phyloP scores from a whole-genome alignment of 2,329 filamentous ascomycete species.

The Hyphodiscus sp. region DNA sequence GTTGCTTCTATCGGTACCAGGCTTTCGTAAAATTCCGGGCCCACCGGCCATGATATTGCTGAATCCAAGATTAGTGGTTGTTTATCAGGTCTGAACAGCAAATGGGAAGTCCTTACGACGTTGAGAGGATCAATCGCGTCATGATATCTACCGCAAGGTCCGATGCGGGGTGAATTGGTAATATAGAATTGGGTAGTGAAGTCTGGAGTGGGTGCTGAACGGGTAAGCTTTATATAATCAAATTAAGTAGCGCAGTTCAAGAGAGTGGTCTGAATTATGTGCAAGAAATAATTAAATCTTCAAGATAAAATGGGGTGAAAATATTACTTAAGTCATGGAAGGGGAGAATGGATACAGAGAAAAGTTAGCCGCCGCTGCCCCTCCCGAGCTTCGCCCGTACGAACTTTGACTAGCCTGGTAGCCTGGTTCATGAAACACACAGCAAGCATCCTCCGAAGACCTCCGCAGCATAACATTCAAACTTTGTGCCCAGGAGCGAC shows the following conservation, averaged over 20 bases:
- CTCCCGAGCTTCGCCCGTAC: no score
- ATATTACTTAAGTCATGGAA: no score
- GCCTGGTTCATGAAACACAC: no score
- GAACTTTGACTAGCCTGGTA: no score
- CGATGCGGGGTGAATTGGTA: not conserved
- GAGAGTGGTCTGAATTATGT: not conserved
- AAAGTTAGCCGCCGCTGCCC: no score
- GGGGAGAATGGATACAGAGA: no score
- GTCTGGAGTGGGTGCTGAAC: not conserved
- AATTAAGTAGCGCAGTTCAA: not conserved
- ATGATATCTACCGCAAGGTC: slow-evolving; percentile 31
- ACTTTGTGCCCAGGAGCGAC: slow-evolving; percentile 6
- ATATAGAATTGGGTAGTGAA: not conserved
- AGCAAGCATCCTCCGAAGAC: no score
- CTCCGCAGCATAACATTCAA: not conserved
- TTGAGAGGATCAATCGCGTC: slow-evolving; percentile 80
- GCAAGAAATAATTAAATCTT: slow-evolving; percentile 1
- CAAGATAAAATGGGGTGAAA: not conserved
- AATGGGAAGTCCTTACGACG: slow-evolving; percentile 55
- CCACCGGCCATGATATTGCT: slow-evolving; percentile 60
- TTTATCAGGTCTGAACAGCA: slow-evolving; percentile 10
- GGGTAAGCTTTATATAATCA: no score
- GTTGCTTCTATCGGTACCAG: slow-evolving; percentile 76
- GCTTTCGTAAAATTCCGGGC: slow-evolving; percentile 76
- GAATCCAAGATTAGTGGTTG: not conserved